Evolutionary conservation across 2,329 filamentous ascomycete genomes (phyloP).

Genomic region (Colletotrichum navitas): DNA sequence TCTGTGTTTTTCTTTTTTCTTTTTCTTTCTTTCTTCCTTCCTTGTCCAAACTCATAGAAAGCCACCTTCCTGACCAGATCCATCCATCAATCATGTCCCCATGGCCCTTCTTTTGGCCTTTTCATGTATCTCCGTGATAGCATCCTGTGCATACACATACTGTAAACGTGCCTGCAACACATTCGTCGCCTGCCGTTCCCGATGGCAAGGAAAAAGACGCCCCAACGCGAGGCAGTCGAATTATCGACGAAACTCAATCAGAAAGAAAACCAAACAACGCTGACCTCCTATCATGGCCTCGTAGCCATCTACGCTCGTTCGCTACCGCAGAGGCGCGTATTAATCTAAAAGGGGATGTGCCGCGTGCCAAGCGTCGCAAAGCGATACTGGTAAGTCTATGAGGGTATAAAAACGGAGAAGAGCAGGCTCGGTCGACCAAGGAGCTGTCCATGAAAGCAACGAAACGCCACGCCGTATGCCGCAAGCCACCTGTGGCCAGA

Average conservation of each 20-base stretch:
- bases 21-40: neutral
- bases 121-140: slow-evolving; percentile 5
- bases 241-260: slow-evolving; percentile 16
- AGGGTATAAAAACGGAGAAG: slow-evolving; percentile 43
- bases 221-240: slow-evolving; percentile 5
- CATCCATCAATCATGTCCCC: slow-evolving; percentile 8
- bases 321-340: slow-evolving; percentile 23
- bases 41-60: slow-evolving; percentile 32
- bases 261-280: slow-evolving; percentile 21
- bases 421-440: slow-evolving; percentile 32
- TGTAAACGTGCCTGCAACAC: neutral
- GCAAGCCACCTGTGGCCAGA: slow-evolving; percentile 24
- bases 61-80: slow-evolving; percentile 4
- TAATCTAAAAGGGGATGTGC: slow-evolving; percentile 32
- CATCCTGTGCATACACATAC: slow-evolving; percentile 6
- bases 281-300: slow-evolving; percentile 12
- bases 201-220: slow-evolving; percentile 4
- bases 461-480: slow-evolving; percentile 38
- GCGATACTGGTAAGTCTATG: slow-evolving; percentile 42
- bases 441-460: slow-evolving; percentile 33
- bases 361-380: slow-evolving; percentile 33
- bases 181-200: neutral
- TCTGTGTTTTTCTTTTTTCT: slow-evolving; percentile 15
- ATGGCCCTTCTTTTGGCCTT: neutral
- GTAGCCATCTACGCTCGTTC: slow-evolving; percentile 14